A percentile compares a stretch with the other conserved stretches of the same genome.
Conservation (phyloP, 768 basidiomycete species). For the Suillus occidentalis region DNA sequence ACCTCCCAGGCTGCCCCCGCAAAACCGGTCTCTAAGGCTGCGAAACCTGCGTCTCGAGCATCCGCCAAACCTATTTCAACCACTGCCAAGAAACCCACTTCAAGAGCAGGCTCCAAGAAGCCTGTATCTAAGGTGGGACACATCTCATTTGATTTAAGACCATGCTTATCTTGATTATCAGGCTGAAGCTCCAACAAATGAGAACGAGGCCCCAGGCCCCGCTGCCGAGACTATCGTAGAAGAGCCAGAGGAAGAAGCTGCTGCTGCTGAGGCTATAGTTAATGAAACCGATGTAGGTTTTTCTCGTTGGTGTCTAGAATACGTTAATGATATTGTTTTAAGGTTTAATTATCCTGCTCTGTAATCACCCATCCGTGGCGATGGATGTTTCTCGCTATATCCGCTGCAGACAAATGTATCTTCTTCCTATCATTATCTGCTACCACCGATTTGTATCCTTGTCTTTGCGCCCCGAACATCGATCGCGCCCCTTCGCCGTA, state of each 20-base stretch:
- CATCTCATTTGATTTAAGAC: background rate
- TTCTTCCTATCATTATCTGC: conserved; percentile 34
- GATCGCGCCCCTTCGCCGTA: conserved; percentile 17
- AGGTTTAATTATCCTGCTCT: conserved; percentile 23
- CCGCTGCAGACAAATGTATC: conserved; percentile 33
- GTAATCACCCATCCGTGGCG: conserved; percentile 14
- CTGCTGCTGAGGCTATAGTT: conserved; percentile 38
- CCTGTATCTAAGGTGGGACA: conserved; percentile 57
- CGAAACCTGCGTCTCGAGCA: conserved; percentile 40
- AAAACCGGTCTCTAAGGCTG: conserved; percentile 44
- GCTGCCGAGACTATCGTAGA: conserved; percentile 55
- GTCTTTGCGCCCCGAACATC: conserved; percentile 4
- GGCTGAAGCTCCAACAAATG: conserved; percentile 37
- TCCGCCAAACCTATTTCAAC: conserved; percentile 46
- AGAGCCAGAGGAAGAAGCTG: conserved; percentile 48
- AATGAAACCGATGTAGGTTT: conserved; percentile 26
- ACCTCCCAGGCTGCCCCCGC: conserved; percentile 32
- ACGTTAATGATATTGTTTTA: background rate
- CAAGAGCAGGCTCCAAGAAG: conserved; percentile 60
- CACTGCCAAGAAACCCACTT: conserved; percentile 51
- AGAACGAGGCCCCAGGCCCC: conserved; percentile 39
- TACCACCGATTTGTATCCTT: conserved; percentile 28
- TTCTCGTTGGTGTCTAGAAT: conserved; percentile 6
- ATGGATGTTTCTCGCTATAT: conserved; percentile 16
- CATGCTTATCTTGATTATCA: conserved; percentile 10